Percentiles rank a stretch among this genome's conserved stretches.
These are phyloP conservation scores for Xerophyta viscosa DNA, from an alignment of 106 monocot genomes.

Conservation along the genomic window DNA sequence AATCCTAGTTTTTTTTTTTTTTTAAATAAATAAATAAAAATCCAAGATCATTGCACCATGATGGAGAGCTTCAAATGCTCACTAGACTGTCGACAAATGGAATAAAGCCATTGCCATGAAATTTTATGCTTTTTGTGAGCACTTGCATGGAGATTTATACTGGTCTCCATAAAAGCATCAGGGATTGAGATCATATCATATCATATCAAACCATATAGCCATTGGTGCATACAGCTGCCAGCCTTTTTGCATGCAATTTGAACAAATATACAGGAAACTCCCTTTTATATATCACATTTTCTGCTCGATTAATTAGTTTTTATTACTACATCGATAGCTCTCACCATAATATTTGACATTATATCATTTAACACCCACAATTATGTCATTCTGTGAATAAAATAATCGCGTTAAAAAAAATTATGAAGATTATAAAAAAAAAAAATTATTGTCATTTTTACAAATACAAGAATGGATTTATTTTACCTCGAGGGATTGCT, in stretches of 20 bases:
- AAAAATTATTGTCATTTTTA: neutral
- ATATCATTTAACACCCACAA: no score
- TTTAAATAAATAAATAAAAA: neutral
- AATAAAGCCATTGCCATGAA: constrained; percentile 43
- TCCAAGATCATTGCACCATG: constrained; percentile 37
- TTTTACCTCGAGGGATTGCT: constrained; percentile 70
- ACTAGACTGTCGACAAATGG: constrained; percentile 36
- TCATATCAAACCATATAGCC: neutral
- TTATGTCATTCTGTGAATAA: no score
- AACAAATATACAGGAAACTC: neutral
- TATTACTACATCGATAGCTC: neutral
- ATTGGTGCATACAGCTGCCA: neutral
- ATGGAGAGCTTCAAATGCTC: constrained; percentile 23
- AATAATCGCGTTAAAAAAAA: no score
- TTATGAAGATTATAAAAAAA: neutral
- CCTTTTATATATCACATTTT: neutral
- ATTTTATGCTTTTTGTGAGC: constrained; percentile 52
- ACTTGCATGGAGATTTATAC: constrained; percentile 16
- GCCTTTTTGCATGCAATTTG: neutral
- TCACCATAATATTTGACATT: no score
- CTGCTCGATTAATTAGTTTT: neutral
- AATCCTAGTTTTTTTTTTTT: neutral
- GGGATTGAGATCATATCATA: neutral
- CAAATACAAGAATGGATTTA: no score
- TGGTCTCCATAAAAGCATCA: constrained; percentile 1